phyloP scores from a whole-genome alignment of 768 basidiomycete genomes.

The Boletus speciosus region DNA sequence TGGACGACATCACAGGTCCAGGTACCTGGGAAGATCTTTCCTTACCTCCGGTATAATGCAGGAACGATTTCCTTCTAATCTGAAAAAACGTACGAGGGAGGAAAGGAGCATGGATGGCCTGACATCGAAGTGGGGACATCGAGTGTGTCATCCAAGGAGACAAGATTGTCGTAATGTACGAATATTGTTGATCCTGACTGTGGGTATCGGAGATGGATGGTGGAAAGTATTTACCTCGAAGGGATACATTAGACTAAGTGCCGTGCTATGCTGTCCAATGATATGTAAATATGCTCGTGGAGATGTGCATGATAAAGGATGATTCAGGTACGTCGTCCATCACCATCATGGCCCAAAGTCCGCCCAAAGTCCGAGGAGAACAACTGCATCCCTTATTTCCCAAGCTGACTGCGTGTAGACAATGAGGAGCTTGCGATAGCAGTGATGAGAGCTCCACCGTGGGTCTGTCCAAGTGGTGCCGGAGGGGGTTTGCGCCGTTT shows the following conservation, averaged over 20 bases:
- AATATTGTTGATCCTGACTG: not conserved
- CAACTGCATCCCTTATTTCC: slow-evolving; percentile 11
- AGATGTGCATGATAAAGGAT: slow-evolving; percentile 10
- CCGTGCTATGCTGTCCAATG: slow-evolving; percentile 23
- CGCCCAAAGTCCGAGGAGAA: slow-evolving; percentile 3
- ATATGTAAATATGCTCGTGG: slow-evolving; percentile 16
- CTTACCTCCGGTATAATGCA: not conserved
- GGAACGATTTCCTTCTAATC: not conserved
- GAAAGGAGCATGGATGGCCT: not conserved
- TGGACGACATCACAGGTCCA: not conserved
- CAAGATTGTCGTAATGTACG: not conserved
- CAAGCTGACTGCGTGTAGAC: slow-evolving; percentile 17
- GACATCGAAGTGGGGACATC: not conserved
- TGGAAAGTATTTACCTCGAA: slow-evolving; percentile 11
- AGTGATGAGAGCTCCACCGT: slow-evolving; percentile 55
- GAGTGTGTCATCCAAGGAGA: not conserved
- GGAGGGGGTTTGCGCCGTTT: slow-evolving; percentile 72
- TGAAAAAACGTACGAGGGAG: not conserved
- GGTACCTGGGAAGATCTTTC: not conserved
- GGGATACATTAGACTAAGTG: slow-evolving; percentile 14
- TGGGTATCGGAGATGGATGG: slow-evolving; percentile 5
- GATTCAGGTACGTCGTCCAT: slow-evolving; percentile 7
- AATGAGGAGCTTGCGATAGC: slow-evolving; percentile 47
- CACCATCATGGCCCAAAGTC: slow-evolving; percentile 1
- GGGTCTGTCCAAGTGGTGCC: slow-evolving; percentile 49